Conservation (phyloP, 257 asterid species). For the Ajuga chamaepitys region DNA sequence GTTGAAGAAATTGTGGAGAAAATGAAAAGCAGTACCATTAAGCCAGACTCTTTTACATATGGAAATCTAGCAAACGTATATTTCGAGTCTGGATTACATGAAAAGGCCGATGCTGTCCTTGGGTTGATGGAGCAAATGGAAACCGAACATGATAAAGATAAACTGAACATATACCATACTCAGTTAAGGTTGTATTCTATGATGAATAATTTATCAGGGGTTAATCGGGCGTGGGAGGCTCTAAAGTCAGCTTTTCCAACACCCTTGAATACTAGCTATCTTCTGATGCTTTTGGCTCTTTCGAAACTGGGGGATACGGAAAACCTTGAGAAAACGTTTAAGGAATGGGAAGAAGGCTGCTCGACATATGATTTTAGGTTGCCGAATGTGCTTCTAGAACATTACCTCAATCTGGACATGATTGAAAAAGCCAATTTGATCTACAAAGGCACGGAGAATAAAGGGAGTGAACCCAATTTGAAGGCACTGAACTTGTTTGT, state of each 20-base stretch:
- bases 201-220: conserved; percentile 51
- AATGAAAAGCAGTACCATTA: conserved; percentile 41
- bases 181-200: conserved; percentile 41
- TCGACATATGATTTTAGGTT: conserved; percentile 40
- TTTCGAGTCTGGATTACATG: conserved; percentile 37
- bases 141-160: conserved; percentile 8
- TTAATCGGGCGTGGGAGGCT: conserved; percentile 41
- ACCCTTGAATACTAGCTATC: conserved; percentile 32
- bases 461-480: conserved; percentile 33
- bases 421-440: conserved; percentile 51
- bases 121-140: conserved; percentile 40
- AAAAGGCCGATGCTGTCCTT: conserved; percentile 40
- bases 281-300: conserved; percentile 37
- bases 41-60: conserved; percentile 41
- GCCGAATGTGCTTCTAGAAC: conserved; percentile 58
- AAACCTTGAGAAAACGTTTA: conserved; percentile 36
- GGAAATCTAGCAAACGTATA: conserved; percentile 58
- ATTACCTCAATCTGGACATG: conserved; percentile 42
- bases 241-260: conserved; percentile 18
- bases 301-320: conserved; percentile 46
- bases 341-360: conserved; percentile 54
- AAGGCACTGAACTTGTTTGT: conserved; percentile 38
- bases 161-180: conserved; percentile 23
- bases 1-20: conserved; percentile 50
- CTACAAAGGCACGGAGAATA: conserved; percentile 25